Base-by-base conservation (phyloP, 1,284 basidiomycete species). In the Trichosporon ovoides region DNA sequence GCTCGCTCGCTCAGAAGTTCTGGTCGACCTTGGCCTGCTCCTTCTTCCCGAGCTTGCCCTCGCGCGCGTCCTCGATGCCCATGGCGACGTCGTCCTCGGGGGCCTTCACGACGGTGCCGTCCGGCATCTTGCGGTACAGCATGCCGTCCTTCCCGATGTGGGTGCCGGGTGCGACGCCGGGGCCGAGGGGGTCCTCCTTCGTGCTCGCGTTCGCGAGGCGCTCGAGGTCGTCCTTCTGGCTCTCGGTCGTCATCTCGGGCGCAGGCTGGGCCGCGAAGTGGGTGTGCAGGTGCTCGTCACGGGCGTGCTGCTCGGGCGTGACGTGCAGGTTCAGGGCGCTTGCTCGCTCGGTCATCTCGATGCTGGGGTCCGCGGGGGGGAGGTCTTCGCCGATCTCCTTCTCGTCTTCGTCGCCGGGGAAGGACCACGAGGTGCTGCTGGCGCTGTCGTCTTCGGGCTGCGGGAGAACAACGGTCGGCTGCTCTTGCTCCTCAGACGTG, bases 21-120 rank as follows among this genome's bases (percentile, higher is more conserved):
- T 19, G 7, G n/a, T 22, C 34, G 4, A 34, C 34, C 49, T 51
- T 4, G 13, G 14, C 12, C 33, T 51, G 49, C 49, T 51, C 49
- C 33, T 19, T 18, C 38, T 56, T 46, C 33, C 53, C 57, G 2
- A 62, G 37, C 24, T 57, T 48, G 24, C 53, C 56, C 50, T 55
- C 65, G 35, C 60, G 49, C 20, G 63, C 72, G 34, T 69, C 73
- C 58, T 73, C 70, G 10, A 73, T 67, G 3, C 69, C 72, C 33
- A 67, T 56, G 13, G 70, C 70, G 33, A 77, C 67, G 55, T 78
- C 76, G 66, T 78, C 76, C 59, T 71, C 68, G 3, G 76, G 75
- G 1, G 73, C 76, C 5, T 62, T 57, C 3, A 78, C 66, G 34
- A 53, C 63, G 18, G 65, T 51, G 13, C 61, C 61, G 14, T 74